Conservation (phyloP, 2,329 filamentous ascomycete genomes). For the Alternaria burnsii region DNA sequence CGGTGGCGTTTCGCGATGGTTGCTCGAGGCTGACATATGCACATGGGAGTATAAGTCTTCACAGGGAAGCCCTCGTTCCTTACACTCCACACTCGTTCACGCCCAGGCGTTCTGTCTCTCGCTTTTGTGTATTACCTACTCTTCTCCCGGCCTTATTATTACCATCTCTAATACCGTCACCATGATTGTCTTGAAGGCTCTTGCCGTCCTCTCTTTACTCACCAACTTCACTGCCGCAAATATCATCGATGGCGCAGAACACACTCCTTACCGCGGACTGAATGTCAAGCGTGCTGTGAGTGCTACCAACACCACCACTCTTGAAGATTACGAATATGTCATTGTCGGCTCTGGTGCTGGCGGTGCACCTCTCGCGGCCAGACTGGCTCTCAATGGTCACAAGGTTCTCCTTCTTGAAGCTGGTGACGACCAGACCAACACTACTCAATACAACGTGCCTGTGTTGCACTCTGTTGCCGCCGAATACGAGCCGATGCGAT, state of each 20-base stretch:
- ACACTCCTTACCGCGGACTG: conserved; percentile 23
- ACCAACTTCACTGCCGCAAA: conserved; percentile 11
- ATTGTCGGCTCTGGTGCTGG: conserved; percentile 68
- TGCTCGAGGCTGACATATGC: background rate
- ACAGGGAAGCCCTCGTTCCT: background rate
- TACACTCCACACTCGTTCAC: background rate
- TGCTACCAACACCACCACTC: conserved; percentile 17
- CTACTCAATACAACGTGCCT: conserved; percentile 60
- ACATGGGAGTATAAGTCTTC: conserved; percentile 13
- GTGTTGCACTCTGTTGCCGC: conserved; percentile 62
- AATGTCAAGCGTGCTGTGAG: conserved; percentile 32
- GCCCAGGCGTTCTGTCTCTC: conserved; percentile 7
- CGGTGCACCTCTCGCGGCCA: conserved; percentile 65
- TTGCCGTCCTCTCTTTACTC: conserved; percentile 18
- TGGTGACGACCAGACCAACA: conserved; percentile 63
- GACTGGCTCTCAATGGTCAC: conserved; percentile 65
- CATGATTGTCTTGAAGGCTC: conserved; percentile 20
- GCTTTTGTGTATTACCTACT: conserved; percentile 9
- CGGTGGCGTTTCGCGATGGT: conserved; percentile 1
- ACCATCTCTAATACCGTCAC: background rate
- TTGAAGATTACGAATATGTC: conserved; percentile 64
- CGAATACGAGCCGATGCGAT: conserved; percentile 63
- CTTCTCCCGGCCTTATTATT: conserved; percentile 3
- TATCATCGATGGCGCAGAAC: conserved; percentile 29
- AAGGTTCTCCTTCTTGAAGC: conserved; percentile 67